phyloP scores from a whole-genome alignment of 1,284 basidiomycete species.

The Wolfiporia cocos region DNA sequence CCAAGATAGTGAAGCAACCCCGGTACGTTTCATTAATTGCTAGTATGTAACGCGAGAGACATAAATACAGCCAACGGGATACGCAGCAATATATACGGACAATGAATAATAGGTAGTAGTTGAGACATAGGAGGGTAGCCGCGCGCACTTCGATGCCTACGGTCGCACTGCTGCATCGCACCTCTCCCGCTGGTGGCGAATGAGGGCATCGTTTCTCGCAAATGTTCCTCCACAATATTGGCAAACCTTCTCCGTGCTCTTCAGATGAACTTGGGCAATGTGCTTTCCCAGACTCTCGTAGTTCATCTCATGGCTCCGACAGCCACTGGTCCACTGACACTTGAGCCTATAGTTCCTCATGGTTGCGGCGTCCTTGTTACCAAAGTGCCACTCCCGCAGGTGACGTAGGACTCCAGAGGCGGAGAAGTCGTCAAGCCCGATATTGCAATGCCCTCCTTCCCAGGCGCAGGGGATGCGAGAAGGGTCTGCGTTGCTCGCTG shows the following conservation, averaged over 20 bases:
- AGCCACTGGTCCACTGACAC: conserved; percentile 1
- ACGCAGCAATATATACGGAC: too few relatives aligned
- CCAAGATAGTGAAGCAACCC: too few relatives aligned
- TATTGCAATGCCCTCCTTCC: background rate
- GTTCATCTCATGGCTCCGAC: conserved; percentile 2
- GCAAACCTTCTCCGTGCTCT: conserved; percentile 1
- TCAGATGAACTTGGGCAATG: conserved; percentile 6
- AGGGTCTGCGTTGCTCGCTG: too few relatives aligned
- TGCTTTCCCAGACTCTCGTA: conserved; percentile 7
- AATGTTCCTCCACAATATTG: conserved; percentile 1
- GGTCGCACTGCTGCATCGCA: too few relatives aligned
- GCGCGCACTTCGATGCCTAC: too few relatives aligned
- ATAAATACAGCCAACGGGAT: too few relatives aligned
- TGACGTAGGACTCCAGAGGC: conserved; percentile 1
- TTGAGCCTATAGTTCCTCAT: background rate
- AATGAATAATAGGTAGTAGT: too few relatives aligned
- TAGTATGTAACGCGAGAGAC: too few relatives aligned
- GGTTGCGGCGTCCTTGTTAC: too few relatives aligned
- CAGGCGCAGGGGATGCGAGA: too few relatives aligned
- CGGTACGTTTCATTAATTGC: too few relatives aligned
- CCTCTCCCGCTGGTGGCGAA: conserved; percentile 5
- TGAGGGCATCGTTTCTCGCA: conserved; percentile 4
- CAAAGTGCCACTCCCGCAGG: conserved; percentile 4
- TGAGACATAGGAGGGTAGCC: too few relatives aligned
- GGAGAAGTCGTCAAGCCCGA: background rate